Conservation (phyloP, 306 rosid species). For the Castanea mollissima region DNA sequence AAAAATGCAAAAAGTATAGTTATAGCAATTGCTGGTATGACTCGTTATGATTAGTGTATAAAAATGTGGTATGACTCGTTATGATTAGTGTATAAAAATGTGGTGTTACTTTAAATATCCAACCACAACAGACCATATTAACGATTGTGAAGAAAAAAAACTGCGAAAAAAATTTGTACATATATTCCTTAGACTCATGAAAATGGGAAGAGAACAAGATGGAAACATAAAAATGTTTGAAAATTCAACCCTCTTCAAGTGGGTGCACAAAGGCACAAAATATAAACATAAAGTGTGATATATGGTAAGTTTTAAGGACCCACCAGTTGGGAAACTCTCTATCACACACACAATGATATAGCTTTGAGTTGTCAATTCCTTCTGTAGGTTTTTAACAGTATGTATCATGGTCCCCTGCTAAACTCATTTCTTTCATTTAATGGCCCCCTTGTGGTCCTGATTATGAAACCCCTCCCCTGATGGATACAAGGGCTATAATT, state of each 20-base stretch:
- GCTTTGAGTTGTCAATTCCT: slow-evolving; percentile 49
- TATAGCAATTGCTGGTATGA: too few species aligned
- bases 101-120: too few species aligned
- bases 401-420: slow-evolving; percentile 20
- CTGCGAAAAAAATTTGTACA: too few species aligned
- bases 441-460: slow-evolving; percentile 30
- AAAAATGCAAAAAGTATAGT: too few species aligned
- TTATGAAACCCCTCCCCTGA: slow-evolving; percentile 16
- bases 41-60: too few species aligned
- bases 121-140: too few species aligned
- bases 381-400: slow-evolving; percentile 32
- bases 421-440: slow-evolving; percentile 30
- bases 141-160: too few species aligned
- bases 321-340: slow-evolving; percentile 39
- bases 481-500: slow-evolving; percentile 34
- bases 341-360: slow-evolving; percentile 24
- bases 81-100: too few species aligned
- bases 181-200: too few species aligned
- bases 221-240: not conserved
- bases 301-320: slow-evolving; percentile 38
- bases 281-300: slow-evolving; percentile 44
- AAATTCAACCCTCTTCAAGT: not conserved
- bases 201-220: not conserved
- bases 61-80: too few species aligned
- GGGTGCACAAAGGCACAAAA: slow-evolving; percentile 1